Percentiles rank a stretch among this genome's conserved stretches.
These are phyloP conservation scores for Austroboletus novae-zelandiae DNA, from an alignment of 1,284 basidiomycete genomes.

Conservation along the genomic window DNA sequence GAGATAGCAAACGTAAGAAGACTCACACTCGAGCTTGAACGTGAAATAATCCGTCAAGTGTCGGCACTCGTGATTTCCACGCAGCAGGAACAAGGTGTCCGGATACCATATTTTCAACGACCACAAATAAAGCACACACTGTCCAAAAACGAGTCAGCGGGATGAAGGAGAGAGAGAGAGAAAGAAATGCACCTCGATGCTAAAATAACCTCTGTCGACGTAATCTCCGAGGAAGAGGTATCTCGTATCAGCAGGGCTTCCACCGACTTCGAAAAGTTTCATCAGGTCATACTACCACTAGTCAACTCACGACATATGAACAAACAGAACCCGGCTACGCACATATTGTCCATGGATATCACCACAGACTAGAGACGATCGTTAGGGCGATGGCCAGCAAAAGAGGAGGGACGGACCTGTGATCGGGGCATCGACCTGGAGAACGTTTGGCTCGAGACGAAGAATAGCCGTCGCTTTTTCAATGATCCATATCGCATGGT, in stretches of 20 bases:
- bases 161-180: neutral
- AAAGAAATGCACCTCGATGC: slow-evolving; percentile 67
- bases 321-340: slow-evolving; percentile 33
- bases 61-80: slow-evolving; percentile 89
- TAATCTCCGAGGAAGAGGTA: slow-evolving; percentile 96
- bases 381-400: neutral
- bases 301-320: slow-evolving; percentile 18
- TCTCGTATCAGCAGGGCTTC: slow-evolving; percentile 88
- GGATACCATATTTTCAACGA: slow-evolving; percentile 92
- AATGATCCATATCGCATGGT: slow-evolving; percentile 87
- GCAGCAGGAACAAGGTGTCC: slow-evolving; percentile 85
- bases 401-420: slow-evolving; percentile 55
- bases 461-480: slow-evolving; percentile 78
- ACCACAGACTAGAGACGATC: slow-evolving; percentile 68
- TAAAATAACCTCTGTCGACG: slow-evolving; percentile 92
- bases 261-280: slow-evolving; percentile 94
- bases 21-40: slow-evolving; percentile 86
- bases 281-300: slow-evolving; percentile 79
- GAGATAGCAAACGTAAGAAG: slow-evolving; percentile 1
- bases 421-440: slow-evolving; percentile 92
- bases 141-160: slow-evolving; percentile 8
- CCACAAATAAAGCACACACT: slow-evolving; percentile 92
- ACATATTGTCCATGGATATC: slow-evolving; percentile 84
- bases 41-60: slow-evolving; percentile 88
- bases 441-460: slow-evolving; percentile 77